A percentile compares a stretch with the other conserved stretches of the same genome.
phyloP scores from a whole-genome alignment of 1,284 basidiomycete species.

The Irpex sp. region DNA sequence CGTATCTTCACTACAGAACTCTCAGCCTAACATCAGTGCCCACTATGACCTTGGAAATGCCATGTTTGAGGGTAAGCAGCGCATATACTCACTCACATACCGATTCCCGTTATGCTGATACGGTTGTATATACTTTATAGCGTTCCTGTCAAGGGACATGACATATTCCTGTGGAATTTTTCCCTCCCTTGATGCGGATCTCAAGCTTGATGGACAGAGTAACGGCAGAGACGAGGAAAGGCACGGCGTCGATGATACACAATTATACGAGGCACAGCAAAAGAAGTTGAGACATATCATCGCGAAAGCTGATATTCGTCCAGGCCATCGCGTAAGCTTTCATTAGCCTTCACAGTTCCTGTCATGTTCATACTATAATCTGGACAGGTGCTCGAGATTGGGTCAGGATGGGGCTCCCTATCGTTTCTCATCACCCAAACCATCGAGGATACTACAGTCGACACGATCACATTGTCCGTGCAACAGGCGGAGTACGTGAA shows the following conservation, averaged over 20 bases:
- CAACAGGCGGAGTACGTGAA: constrained; percentile 68
- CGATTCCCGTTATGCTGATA: constrained; percentile 35
- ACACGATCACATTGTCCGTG: constrained; percentile 73
- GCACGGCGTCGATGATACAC: constrained; percentile 57
- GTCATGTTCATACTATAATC: neutral
- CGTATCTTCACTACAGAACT: constrained; percentile 20
- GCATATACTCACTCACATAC: constrained; percentile 46
- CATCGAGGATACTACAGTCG: constrained; percentile 57
- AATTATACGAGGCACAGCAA: constrained; percentile 68
- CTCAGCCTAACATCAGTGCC: constrained; percentile 28
- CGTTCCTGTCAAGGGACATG: constrained; percentile 76
- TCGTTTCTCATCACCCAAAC: constrained; percentile 60
- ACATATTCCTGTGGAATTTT: constrained; percentile 80
- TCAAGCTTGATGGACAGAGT: constrained; percentile 26
- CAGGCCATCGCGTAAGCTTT: constrained; percentile 50
- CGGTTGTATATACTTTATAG: constrained; percentile 32
- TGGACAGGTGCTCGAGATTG: constrained; percentile 60
- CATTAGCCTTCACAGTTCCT: neutral
- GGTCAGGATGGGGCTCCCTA: constrained; percentile 79
- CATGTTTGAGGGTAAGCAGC: constrained; percentile 29
- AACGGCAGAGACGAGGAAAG: constrained; percentile 28
- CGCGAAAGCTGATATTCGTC: constrained; percentile 46
- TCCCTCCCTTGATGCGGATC: constrained; percentile 59
- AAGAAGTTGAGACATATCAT: constrained; percentile 60
- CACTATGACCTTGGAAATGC: constrained; percentile 32